phyloP scores from a whole-genome alignment of 352 stramenopile genomes.

The Globisporangium irregulare region DNA sequence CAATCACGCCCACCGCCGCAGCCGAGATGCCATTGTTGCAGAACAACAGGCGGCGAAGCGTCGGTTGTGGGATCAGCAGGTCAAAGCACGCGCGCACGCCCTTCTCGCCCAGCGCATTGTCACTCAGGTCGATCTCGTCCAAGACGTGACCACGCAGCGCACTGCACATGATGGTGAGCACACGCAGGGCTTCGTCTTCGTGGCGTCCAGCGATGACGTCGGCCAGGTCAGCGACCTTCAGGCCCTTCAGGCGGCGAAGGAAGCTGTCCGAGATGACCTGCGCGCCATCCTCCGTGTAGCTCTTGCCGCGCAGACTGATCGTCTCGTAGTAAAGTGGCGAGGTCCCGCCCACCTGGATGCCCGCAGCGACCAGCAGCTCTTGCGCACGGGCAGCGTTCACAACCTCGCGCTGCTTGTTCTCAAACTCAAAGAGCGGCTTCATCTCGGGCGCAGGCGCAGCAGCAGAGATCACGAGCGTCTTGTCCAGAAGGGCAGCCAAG shows the following conservation, averaged over 20 bases:
- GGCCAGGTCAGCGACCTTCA: constrained; percentile 80
- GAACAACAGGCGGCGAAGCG: constrained; percentile 58
- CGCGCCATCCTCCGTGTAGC: constrained; percentile 69
- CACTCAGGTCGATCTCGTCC: constrained; percentile 83
- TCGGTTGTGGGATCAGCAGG: constrained; percentile 65
- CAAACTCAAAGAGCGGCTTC: constrained; percentile 51
- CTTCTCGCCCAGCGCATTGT: constrained; percentile 78
- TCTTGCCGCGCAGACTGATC: constrained; percentile 75
- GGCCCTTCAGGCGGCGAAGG: constrained; percentile 38
- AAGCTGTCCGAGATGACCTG: constrained; percentile 51
- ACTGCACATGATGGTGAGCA: constrained; percentile 79
- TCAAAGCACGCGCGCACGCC: constrained; percentile 72
- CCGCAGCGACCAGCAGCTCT: constrained; percentile 40
- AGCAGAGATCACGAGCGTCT: constrained; percentile 38
- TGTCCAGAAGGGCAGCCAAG: constrained; percentile 40
- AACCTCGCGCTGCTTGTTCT: constrained; percentile 58
- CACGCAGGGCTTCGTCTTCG: constrained; percentile 88
- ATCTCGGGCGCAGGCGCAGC: constrained; percentile 2
- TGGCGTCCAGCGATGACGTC: constrained; percentile 91
- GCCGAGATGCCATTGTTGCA: constrained; percentile 83
- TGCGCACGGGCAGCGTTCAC: constrained; percentile 58
- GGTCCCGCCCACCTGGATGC: constrained; percentile 31
- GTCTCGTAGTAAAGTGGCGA: constrained; percentile 43
- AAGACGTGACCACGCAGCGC: constrained; percentile 75
- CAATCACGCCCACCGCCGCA: constrained; percentile 55